Evolutionary conservation across 306 rosid genomes (phyloP).

Genomic region (Vigna mungo): DNA sequence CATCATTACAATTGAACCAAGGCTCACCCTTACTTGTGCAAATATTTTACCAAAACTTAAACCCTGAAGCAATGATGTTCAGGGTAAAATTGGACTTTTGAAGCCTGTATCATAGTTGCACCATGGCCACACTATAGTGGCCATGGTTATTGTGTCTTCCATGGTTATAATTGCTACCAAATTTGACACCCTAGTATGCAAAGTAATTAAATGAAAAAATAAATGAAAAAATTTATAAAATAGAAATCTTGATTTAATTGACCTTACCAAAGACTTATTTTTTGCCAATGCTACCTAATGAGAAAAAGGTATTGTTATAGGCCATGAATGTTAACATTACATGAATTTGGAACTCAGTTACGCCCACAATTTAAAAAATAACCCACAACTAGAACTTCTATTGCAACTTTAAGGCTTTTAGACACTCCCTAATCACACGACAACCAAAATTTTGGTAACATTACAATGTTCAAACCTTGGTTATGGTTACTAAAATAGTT

Average conservation of each 20-base stretch:
- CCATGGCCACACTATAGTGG: not conserved
- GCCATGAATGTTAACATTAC: not conserved
- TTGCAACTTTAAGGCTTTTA: not conserved
- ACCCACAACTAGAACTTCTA: too few species aligned
- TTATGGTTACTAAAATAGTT: not conserved
- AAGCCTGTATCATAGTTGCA: not conserved
- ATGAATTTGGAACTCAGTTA: not conserved
- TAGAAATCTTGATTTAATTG: not conserved
- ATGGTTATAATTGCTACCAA: not conserved
- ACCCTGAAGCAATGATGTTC: not conserved
- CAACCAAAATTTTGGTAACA: not conserved
- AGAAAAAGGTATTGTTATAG: not conserved
- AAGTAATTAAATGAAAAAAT: slow-evolving; percentile 5
- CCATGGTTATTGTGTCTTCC: too few species aligned
- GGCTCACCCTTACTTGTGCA: not conserved
- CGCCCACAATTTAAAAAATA: not conserved
- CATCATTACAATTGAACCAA: not conserved
- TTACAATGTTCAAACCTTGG: not conserved
- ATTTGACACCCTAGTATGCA: not conserved
- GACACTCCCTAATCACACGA: not conserved
- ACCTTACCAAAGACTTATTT: not conserved
- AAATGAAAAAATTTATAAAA: not conserved
- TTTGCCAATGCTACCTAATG: not conserved
- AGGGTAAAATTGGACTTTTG: not conserved
- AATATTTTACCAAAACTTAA: not conserved